Evolutionary conservation across 2,329 filamentous ascomycete species (phyloP), one percentile per base, ranked within the genome.

Genomic region (Aaosphaeria arxii): DNA sequence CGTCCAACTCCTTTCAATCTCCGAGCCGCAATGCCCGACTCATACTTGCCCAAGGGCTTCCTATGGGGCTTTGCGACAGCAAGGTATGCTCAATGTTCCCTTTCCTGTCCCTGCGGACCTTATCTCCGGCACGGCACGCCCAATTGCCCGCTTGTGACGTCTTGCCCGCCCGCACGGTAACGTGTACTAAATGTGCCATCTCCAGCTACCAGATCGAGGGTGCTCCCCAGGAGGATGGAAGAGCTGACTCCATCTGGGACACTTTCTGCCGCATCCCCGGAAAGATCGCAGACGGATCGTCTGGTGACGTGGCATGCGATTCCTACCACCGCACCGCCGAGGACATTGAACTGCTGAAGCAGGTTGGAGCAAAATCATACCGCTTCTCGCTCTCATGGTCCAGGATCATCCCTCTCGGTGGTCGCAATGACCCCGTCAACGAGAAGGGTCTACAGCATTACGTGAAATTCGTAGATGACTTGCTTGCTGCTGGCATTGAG

Each of bases 201-300:
- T 29, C 33, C 64, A 94, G 89, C 66, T 95, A 94, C 76, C 89
- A 95, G 70, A 88, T 95, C 59, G 90, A 95, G 76, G 90, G 90
- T 49, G 84, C 84, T 42, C 77, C 80, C 36, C 76, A 86, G 42
- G 81, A 86, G 64, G 89, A 92, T 66, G 90, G 89, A 55, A 87
- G 89, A 55, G 87, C 82, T 24, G 85, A 88, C 46, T 89, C 87
- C 52, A 94, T 95, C 70, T 95, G 90, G 90, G 90, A 95, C 72
- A 86, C 82, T n/a, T 95, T 95, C 75, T 91, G 87, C 73, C 81
- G 81, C 53, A 86, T 83, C 46, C 84, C 87, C 5, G 88, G 88
- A 62, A 95, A 94, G 73, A 91, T 94, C 61, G 88, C 89, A 47
- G 87, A 89, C 61, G 86, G 83, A 49, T 84, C 79, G 58, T 86